Base-by-base conservation (phyloP, 2,329 filamentous ascomycete genomes). In the Xylaria sp. region DNA sequence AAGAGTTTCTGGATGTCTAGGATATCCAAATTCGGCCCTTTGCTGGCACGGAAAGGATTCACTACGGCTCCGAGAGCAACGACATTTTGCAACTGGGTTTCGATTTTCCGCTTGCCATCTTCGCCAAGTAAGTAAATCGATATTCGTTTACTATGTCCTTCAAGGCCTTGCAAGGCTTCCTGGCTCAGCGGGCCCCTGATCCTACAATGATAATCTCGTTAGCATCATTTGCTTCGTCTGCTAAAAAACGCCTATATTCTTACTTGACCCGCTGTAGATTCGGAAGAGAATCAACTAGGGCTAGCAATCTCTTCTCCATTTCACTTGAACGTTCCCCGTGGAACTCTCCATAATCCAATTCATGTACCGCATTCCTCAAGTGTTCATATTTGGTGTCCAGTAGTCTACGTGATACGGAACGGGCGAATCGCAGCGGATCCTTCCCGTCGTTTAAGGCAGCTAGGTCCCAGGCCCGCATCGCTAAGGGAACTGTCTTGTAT, bases 211-310 rank as follows among this genome's bases (percentile, higher is more conserved):
- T 33, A 33, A 2, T 42, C 42, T 15, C 10, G 56, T 55, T 42
- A 59, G 56, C 39, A 13, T 39, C 4, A 44, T 38, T 20, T 25
- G 15, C 11, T n/a, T 47, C 22, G 22, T 53, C 36, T 45, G 10
- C 17, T 9, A 29, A 22, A 58, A 9, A 47, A 36, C 44, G 1
- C 9, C 13, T 22, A 7, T 9, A 27, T 29, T 45, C 62, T 15
- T 60, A 65, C 62, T 56, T 65, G 22, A 65, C 42, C 15, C 49
- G 38, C 55, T 38, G 56, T 45, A 67, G 42, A 56, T 66, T 66
- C 20, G 64, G 64, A 20, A 66, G 64, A 1, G 5, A n/a, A 25
- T 63, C 59, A 27, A 63, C 38, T 3, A 66, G n/a, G 9, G 47
- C n/a, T 17, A 63, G 29, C 31, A 66, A 58, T 39, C 31, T 20